Percentiles rank a stretch among this genome's conserved stretches.
Evolutionary conservation across 805 yeast genomes (phyloP).

Genomic region (Torulaspora franciscae): DNA sequence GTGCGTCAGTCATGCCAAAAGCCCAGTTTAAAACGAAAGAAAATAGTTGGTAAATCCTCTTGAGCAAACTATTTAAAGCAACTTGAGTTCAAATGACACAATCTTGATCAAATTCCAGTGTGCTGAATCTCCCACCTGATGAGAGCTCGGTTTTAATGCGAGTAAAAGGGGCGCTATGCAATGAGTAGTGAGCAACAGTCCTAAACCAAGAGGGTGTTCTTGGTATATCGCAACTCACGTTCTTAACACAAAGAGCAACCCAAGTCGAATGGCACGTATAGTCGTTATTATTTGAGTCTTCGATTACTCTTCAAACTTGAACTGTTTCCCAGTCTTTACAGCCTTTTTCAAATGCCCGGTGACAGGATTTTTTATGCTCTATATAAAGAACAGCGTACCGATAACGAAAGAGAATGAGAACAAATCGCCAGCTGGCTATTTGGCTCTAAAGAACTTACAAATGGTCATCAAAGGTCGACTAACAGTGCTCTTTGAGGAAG

Average conservation of each 20-base stretch:
- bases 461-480: slow-evolving; percentile 17
- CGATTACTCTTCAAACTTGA: neutral
- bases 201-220: slow-evolving; percentile 3
- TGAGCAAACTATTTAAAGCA: neutral
- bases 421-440: too few species aligned
- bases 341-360: slow-evolving; percentile 2
- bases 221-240: slow-evolving; percentile 2
- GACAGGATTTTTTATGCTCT: slow-evolving; percentile 8
- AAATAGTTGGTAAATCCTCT: slow-evolving; percentile 11
- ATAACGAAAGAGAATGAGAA: neutral
- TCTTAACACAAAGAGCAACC: slow-evolving; percentile 2
- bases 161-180: slow-evolving; percentile 1
- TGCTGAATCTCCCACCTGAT: neutral
- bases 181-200: slow-evolving; percentile 1
- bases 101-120: neutral
- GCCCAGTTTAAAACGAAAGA: slow-evolving; percentile 11
- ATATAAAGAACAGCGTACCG: neutral
- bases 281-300: slow-evolving; percentile 1
- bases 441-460: neutral
- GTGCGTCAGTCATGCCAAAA: slow-evolving; percentile 20
- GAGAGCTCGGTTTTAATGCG: too few species aligned
- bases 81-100: neutral
- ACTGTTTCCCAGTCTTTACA: neutral
- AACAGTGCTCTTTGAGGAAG: slow-evolving; percentile 18
- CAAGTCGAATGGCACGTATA: neutral